A percentile compares a stretch with the other conserved stretches of the same genome.
Evolutionary conservation across 129 eudicot genomes (phyloP).

Genomic region (Apium graveolens): DNA sequence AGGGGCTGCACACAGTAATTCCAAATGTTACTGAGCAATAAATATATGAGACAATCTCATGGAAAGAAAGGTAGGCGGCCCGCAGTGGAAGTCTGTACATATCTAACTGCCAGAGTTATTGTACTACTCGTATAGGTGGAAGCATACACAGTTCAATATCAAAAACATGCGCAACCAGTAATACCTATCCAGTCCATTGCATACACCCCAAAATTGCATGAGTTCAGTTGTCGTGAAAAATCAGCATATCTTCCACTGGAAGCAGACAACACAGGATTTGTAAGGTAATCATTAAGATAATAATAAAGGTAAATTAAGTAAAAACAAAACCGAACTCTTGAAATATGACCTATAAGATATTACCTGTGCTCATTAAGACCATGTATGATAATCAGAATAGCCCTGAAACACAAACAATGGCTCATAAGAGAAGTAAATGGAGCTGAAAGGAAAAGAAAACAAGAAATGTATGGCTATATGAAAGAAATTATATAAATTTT

Average conservation of each 20-base stretch:
- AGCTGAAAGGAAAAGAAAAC: neutral
- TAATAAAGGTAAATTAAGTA: neutral
- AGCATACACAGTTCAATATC: neutral
- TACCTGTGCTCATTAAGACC: conserved; percentile 99
- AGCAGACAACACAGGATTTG: conserved; percentile 13
- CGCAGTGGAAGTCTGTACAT: neutral
- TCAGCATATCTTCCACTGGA: conserved; percentile 86
- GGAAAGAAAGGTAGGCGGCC: neutral
- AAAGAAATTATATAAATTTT: too few species aligned
- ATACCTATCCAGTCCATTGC: conserved; percentile 99
- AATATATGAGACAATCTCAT: neutral
- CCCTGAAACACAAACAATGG: conserved; percentile 44
- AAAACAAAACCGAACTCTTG: neutral
- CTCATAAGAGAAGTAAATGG: neutral
- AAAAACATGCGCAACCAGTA: neutral
- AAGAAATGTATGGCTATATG: neutral
- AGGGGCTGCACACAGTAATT: neutral
- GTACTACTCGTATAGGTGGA: neutral
- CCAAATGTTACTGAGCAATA: neutral
- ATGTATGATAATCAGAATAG: conserved; percentile 74
- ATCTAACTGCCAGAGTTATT: neutral
- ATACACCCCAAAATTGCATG: conserved; percentile 79
- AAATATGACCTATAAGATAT: neutral
- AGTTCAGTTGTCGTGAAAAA: conserved; percentile 77
- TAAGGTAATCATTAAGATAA: neutral